phyloP scores from a whole-genome alignment of 2,329 filamentous ascomycete genomes.

The Cordyceps fumosorosea region DNA sequence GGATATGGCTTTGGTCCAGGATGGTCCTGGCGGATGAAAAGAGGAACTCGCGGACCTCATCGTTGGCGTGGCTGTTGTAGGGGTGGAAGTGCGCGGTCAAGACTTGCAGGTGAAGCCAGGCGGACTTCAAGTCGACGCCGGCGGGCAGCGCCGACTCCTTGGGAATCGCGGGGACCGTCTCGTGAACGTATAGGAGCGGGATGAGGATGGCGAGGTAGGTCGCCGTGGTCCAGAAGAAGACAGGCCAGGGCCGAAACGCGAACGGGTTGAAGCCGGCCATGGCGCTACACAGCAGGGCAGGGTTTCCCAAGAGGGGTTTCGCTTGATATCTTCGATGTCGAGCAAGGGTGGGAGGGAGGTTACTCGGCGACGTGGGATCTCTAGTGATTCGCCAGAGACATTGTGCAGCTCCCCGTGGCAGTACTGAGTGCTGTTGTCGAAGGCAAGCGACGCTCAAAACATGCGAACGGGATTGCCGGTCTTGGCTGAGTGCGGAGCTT shows the following conservation, averaged over 20 bases:
- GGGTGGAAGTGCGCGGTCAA: slow-evolving; percentile 76
- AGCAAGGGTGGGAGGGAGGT: not conserved
- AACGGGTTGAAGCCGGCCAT: slow-evolving; percentile 44
- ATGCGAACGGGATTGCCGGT: not conserved
- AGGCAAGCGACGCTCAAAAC: not conserved
- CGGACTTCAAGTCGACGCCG: slow-evolving; percentile 75
- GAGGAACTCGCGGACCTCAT: slow-evolving; percentile 70
- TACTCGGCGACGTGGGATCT: not conserved
- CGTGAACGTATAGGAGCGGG: slow-evolving; percentile 66
- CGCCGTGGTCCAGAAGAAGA: slow-evolving; percentile 70
- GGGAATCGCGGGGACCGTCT: slow-evolving; percentile 59
- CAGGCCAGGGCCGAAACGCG: slow-evolving; percentile 72
- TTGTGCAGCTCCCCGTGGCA: not conserved
- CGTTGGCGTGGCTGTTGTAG: slow-evolving; percentile 80
- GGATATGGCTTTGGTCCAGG: slow-evolving; percentile 51
- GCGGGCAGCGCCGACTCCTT: slow-evolving; percentile 38
- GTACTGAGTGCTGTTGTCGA: not conserved
- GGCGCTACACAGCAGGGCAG: not conserved
- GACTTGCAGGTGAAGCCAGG: slow-evolving; percentile 75
- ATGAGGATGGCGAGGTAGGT: slow-evolving; percentile 74
- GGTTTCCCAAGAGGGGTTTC: not conserved
- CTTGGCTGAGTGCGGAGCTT: not conserved
- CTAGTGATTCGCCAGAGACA: not conserved
- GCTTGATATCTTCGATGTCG: not conserved
- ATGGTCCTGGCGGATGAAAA: slow-evolving; percentile 62